phyloP scores from a whole-genome alignment of 805 yeast species.

The Aciculoconidium aculeatum region DNA sequence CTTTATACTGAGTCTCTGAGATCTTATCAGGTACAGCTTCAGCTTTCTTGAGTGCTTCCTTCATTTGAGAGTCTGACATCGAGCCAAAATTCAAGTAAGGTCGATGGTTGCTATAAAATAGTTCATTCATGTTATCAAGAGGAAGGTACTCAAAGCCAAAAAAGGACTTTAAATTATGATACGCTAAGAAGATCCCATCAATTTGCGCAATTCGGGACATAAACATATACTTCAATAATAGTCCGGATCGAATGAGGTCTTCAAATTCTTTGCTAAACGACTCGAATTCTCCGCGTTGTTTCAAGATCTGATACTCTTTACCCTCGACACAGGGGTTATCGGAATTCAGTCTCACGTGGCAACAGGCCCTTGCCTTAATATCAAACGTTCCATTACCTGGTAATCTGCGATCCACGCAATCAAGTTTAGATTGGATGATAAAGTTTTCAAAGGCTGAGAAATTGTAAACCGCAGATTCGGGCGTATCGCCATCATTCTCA shows the following conservation, averaged over 20 bases:
- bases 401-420: slow-evolving; percentile 66
- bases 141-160: slow-evolving; percentile 92
- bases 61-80: slow-evolving; percentile 6
- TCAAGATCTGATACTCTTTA: slow-evolving; percentile 63
- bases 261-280: slow-evolving; percentile 76
- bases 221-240: slow-evolving; percentile 75
- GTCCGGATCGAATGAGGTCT: slow-evolving; percentile 66
- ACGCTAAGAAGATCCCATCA: slow-evolving; percentile 95
- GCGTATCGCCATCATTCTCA: slow-evolving; percentile 12
- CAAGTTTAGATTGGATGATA: slow-evolving; percentile 85
- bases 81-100: slow-evolving; percentile 7
- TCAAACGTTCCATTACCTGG: slow-evolving; percentile 94
- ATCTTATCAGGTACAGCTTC: slow-evolving; percentile 40
- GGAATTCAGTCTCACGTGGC: slow-evolving; percentile 76
- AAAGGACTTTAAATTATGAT: slow-evolving; percentile 72
- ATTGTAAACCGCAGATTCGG: slow-evolving; percentile 49
- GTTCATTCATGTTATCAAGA: slow-evolving; percentile 58
- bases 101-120: slow-evolving; percentile 20
- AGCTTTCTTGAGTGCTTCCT: slow-evolving; percentile 1
- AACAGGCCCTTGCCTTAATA: slow-evolving; percentile 84
- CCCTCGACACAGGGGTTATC: slow-evolving; percentile 48
- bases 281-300: slow-evolving; percentile 59
- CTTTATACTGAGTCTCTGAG: slow-evolving; percentile 65
- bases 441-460: slow-evolving; percentile 66
- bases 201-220: slow-evolving; percentile 94